A percentile compares a stretch with the other conserved stretches of the same genome.
Evolutionary conservation across 106 monocot species (phyloP).

Genomic region (Dactylorhiza incarnata): DNA sequence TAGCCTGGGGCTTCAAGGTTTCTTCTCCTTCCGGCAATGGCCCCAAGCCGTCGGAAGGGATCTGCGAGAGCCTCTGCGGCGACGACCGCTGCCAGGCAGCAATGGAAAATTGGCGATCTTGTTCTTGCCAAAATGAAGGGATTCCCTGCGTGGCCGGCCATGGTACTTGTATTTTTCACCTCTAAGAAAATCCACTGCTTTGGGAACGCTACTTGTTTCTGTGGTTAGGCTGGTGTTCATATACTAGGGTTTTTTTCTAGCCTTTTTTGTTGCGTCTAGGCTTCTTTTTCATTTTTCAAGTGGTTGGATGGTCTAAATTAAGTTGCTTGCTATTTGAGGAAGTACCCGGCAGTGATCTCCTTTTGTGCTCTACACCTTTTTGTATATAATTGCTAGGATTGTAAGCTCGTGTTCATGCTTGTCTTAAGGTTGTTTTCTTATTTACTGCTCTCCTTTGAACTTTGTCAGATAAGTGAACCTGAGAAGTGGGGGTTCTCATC

Average conservation of each 20-base stretch:
- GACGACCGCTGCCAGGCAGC: constrained; percentile 56
- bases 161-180: constrained; percentile 29
- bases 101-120: constrained; percentile 98
- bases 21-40: constrained; percentile 34
- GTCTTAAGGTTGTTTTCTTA: background rate
- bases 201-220: too few species aligned
- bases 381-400: background rate
- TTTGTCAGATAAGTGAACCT: constrained; percentile 74
- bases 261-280: background rate
- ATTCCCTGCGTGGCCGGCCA: constrained; percentile 95
- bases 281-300: background rate
- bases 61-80: constrained; percentile 37
- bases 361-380: background rate
- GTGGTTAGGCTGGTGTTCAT: background rate
- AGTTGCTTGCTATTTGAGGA: background rate
- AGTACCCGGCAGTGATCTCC: background rate
- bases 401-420: background rate
- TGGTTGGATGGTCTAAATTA: background rate
- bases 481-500: constrained; percentile 81
- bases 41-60: constrained; percentile 66
- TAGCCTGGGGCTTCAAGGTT: constrained; percentile 13
- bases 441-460: background rate
- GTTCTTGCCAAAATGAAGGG: constrained; percentile 99
- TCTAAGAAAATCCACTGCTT: background rate
- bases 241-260: background rate